Conservation (phyloP, 371 early-diverging fungal genomes). For the Zancudomyces culisetae region DNA sequence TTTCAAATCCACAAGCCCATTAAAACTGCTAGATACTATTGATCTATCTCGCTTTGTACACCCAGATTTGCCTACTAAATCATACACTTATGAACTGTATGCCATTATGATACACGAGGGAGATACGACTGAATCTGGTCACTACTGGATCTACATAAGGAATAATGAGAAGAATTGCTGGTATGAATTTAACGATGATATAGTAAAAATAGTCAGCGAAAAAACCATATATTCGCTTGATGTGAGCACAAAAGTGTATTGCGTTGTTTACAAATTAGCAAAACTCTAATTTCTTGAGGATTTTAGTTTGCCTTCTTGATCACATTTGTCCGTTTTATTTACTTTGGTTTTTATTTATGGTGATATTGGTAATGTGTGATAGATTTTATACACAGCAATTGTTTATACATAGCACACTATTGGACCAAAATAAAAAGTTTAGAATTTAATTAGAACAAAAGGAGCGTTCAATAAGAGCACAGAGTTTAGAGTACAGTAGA, state of each 20-base stretch:
- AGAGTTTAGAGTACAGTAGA: no score
- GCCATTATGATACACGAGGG: slow-evolving; percentile 18
- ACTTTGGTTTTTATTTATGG: no score
- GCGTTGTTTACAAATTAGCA: slow-evolving; percentile 2
- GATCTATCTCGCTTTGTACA: slow-evolving; percentile 3
- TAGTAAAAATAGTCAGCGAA: slow-evolving; percentile 33
- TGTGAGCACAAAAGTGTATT: not conserved
- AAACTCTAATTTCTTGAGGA: not conserved
- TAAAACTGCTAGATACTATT: slow-evolving; percentile 12
- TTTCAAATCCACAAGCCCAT: slow-evolving; percentile 17
- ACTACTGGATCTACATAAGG: slow-evolving; percentile 64
- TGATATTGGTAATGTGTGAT: no score
- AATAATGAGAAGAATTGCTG: slow-evolving; percentile 39
- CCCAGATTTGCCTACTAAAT: no score
- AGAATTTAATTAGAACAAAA: no score
- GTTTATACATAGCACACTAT: no score
- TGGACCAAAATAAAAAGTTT: no score
- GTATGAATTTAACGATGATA: slow-evolving; percentile 60
- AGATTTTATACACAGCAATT: no score
- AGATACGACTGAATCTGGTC: slow-evolving; percentile 53
- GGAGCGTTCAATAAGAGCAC: no score
- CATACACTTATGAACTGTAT: not conserved
- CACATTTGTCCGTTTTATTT: no score
- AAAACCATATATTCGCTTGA: not conserved
- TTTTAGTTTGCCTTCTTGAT: no score